These are phyloP conservation scores for Phytophthora citricola DNA, from an alignment of 352 stramenopile species.

Conservation along the genomic window DNA sequence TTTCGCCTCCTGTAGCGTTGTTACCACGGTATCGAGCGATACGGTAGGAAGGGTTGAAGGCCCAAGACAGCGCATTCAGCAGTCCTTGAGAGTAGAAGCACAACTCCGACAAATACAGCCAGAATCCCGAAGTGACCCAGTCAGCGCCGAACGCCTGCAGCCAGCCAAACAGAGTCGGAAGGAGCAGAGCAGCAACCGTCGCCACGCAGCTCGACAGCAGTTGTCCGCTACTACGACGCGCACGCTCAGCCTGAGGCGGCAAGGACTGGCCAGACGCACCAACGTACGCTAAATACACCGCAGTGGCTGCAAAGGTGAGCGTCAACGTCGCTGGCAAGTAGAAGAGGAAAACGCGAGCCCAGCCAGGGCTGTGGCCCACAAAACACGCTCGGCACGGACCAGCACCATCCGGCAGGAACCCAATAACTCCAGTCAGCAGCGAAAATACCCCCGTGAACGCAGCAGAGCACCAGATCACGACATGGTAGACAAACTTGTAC, in stretches of 20 bases:
- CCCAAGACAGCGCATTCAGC: slow-evolving; percentile 64
- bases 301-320: slow-evolving; percentile 42
- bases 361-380: slow-evolving; percentile 55
- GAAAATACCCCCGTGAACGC: slow-evolving; percentile 52
- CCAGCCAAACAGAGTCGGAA: slow-evolving; percentile 58
- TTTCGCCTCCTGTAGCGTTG: slow-evolving; percentile 28
- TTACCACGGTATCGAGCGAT: slow-evolving; percentile 42
- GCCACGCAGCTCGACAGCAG: slow-evolving; percentile 58
- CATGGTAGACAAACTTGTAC: slow-evolving; percentile 64
- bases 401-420: slow-evolving; percentile 68
- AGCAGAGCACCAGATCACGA: slow-evolving; percentile 61
- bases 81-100: slow-evolving; percentile 74
- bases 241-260: slow-evolving; percentile 40
- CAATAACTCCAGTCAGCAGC: slow-evolving; percentile 64
- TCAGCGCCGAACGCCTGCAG: slow-evolving; percentile 40
- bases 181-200: slow-evolving; percentile 44
- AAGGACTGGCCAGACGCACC: slow-evolving; percentile 21
- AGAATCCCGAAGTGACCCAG: slow-evolving; percentile 45
- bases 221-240: slow-evolving; percentile 51
- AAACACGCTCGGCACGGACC: slow-evolving; percentile 65
- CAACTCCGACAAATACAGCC: slow-evolving; percentile 64
- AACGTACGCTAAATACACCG: slow-evolving; percentile 40
- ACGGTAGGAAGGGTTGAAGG: slow-evolving; percentile 66
- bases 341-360: slow-evolving; percentile 66
- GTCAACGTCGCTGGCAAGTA: slow-evolving; percentile 57